Evolutionary conservation across 108 stramenopile species (phyloP).

Genomic region (Pelagomonas calceolata): DNA sequence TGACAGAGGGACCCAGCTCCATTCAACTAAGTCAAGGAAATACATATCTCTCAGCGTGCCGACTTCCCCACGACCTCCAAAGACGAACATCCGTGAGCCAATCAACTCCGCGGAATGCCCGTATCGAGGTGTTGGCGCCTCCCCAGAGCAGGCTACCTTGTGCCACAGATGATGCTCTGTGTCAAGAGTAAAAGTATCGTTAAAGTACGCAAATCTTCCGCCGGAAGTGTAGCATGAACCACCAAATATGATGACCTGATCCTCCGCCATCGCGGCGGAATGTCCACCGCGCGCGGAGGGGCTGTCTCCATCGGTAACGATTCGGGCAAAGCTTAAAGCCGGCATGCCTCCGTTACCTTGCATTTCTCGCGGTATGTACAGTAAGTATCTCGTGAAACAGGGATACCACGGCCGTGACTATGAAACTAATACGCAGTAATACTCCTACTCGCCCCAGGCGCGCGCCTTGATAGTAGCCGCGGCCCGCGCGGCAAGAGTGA

Average conservation of each 20-base stretch:
- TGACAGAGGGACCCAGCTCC: conserved; percentile 46
- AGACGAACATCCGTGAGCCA: conserved; percentile 35
- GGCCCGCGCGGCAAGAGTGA: too few species aligned
- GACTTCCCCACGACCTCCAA: conserved; percentile 41
- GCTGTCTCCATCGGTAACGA: neutral
- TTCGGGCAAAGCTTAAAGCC: too few species aligned
- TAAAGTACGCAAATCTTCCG: neutral
- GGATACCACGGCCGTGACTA: too few species aligned
- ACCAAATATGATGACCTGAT: neutral
- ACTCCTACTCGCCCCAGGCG: too few species aligned
- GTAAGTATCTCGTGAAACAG: too few species aligned
- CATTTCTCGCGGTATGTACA: too few species aligned
- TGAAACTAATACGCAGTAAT: too few species aligned
- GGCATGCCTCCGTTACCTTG: too few species aligned
- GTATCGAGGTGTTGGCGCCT: neutral
- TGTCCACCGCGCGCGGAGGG: neutral
- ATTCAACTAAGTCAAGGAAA: conserved; percentile 45
- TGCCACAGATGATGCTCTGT: neutral
- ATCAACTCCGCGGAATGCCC: neutral
- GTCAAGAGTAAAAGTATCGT: neutral
- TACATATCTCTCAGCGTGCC: conserved; percentile 37
- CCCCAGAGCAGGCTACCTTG: neutral
- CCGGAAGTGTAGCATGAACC: neutral
- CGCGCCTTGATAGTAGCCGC: too few species aligned
- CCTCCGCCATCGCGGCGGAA: neutral